phyloP scores from a whole-genome alignment of 2,329 filamentous ascomycete genomes.

The Paecilomyces sp. region DNA sequence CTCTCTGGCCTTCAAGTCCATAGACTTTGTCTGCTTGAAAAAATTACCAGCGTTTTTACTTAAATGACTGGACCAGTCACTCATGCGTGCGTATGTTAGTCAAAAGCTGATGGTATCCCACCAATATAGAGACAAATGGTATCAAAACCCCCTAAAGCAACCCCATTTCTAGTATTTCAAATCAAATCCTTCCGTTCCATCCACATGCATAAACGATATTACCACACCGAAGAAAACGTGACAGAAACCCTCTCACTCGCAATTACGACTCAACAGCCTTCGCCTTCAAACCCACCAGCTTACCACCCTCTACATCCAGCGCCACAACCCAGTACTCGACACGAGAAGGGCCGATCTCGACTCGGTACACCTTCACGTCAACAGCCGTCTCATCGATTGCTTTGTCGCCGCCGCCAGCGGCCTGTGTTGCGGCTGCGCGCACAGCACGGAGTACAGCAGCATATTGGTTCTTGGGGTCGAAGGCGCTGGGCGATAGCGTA shows the following conservation, averaged over 20 bases:
- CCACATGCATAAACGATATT: background rate
- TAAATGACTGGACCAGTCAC: no score
- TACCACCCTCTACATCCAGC: slow-evolving; percentile 50
- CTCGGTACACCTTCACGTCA: slow-evolving; percentile 68
- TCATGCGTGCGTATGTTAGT: no score
- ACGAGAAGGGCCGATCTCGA: slow-evolving; percentile 56
- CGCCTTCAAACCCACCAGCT: slow-evolving; percentile 71
- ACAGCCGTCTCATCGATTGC: slow-evolving; percentile 28
- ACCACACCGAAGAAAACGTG: background rate
- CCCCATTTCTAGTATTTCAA: no score
- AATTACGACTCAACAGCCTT: slow-evolving; percentile 63
- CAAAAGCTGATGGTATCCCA: no score
- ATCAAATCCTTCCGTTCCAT: background rate
- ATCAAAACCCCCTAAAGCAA: no score
- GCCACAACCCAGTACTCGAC: slow-evolving; percentile 76
- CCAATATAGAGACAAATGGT: no score
- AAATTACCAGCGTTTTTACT: no score
- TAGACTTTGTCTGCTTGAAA: no score
- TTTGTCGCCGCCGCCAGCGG: slow-evolving; percentile 27
- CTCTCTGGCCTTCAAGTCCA: no score
- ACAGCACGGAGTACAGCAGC: slow-evolving; percentile 47
- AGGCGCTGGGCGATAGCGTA: slow-evolving; percentile 62
- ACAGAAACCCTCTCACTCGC: background rate
- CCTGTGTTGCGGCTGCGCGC: slow-evolving; percentile 21
- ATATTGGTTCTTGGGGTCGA: slow-evolving; percentile 69